Conservation (phyloP, 2,329 filamentous ascomycete species). For the Neoarthrinium moseri region DNA sequence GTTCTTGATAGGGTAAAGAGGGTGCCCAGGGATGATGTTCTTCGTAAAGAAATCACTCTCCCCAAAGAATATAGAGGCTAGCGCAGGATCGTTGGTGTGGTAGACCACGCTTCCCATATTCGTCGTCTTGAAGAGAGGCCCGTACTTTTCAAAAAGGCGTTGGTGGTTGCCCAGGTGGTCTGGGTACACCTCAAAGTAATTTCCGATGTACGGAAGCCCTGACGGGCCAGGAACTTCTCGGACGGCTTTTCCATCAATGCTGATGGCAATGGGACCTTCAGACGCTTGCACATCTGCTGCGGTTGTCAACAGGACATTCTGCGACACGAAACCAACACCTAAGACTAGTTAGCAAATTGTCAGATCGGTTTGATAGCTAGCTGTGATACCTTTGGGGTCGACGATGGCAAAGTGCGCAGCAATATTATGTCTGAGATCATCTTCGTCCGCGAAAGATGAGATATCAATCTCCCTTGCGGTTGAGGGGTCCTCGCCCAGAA, state of each 20-base stretch:
- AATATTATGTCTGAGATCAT: conserved; percentile 36
- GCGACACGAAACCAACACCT: conserved; percentile 36
- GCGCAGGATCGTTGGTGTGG: conserved; percentile 47
- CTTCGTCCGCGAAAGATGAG: conserved; percentile 29
- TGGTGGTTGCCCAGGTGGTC: conserved; percentile 58
- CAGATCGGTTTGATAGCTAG: no score
- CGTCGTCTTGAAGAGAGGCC: conserved; percentile 48
- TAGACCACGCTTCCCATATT: conserved; percentile 50
- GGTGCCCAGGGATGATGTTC: conserved; percentile 47
- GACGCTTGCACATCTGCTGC: conserved; percentile 33
- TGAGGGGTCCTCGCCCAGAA: conserved; percentile 38
- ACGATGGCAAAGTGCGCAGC: conserved; percentile 43
- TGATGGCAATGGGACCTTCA: conserved; percentile 36
- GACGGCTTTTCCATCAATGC: conserved; percentile 47
- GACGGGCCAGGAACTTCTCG: conserved; percentile 49
- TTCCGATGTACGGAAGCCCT: conserved; percentile 49
- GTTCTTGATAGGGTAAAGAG: conserved; percentile 42
- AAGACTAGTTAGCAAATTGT: conserved; percentile 1
- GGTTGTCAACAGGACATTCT: conserved; percentile 28
- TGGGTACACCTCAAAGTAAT: conserved; percentile 53
- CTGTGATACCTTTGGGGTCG: conserved; percentile 36
- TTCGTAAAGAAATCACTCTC: conserved; percentile 56
- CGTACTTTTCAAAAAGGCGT: conserved; percentile 51
- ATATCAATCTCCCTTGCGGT: conserved; percentile 36
- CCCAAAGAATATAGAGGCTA: conserved; percentile 43